phyloP scores from a whole-genome alignment of 31 red algal species.

The Bonnemaisonia californica region DNA sequence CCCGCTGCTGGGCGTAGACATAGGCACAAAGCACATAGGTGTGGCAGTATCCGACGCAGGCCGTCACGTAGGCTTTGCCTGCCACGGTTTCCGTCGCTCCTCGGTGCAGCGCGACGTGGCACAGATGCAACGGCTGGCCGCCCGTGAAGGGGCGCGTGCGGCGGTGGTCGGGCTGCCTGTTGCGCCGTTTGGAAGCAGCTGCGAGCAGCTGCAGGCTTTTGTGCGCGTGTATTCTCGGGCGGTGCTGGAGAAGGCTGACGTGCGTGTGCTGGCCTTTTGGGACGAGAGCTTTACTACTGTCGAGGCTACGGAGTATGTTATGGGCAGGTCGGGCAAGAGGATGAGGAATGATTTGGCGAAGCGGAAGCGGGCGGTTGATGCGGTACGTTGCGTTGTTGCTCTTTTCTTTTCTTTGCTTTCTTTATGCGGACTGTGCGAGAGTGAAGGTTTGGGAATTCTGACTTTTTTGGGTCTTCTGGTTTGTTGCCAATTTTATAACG shows the following conservation, averaged over 20 bases:
- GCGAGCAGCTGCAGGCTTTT: constrained; percentile 17
- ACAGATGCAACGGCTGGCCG: not conserved
- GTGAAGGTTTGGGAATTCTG: not conserved
- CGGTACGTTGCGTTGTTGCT: constrained; percentile 11
- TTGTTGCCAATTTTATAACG: not conserved
- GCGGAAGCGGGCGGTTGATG: constrained; percentile 31
- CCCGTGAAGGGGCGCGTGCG: not conserved
- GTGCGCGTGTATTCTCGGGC: constrained; percentile 11
- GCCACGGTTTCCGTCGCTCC: constrained; percentile 4
- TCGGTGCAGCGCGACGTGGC: not conserved
- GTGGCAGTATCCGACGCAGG: constrained; percentile 24
- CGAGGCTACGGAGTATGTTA: constrained; percentile 12
- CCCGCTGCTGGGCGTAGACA: constrained; percentile 22
- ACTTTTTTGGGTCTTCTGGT: too few relatives aligned
- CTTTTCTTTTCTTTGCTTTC: not conserved
- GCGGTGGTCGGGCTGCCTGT: constrained; percentile 32
- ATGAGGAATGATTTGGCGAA: constrained; percentile 5
- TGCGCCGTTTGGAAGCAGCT: constrained; percentile 13
- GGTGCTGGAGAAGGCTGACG: constrained; percentile 23
- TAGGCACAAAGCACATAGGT: constrained; percentile 23
- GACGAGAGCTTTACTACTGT: constrained; percentile 39
- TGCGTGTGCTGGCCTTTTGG: constrained; percentile 22
- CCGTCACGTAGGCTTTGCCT: constrained; percentile 17
- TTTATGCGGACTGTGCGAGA: not conserved
- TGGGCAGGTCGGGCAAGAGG: constrained; percentile 16